Evolutionary conservation across 139 green algal species (phyloP), one percentile per base, ranked within the genome.

Genomic region (Pseudopediastrum boryanum): DNA sequence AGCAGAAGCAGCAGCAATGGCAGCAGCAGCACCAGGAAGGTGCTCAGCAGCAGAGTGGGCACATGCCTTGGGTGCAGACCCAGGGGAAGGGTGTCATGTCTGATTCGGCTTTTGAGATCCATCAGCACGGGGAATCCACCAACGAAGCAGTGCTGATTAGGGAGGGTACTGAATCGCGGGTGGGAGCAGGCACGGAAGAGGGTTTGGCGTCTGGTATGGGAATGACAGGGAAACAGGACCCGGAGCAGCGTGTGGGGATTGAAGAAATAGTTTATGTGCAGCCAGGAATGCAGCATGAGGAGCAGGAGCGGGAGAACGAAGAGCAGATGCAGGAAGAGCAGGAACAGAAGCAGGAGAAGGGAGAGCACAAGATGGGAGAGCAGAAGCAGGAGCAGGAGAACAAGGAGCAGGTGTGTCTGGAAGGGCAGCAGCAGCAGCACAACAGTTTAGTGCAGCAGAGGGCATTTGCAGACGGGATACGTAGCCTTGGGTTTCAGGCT

Each of bases 231-330:
- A 66, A 1, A 10, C 58, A 66, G n/a, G 31, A 66, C 5, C 2
- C 4, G 38, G 25, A 66, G 58, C 58, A 66, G 27, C 58, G 64
- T 74, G n/a, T n/a, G n/a, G n/a, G n/a, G n/a, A n/a, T n/a, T n/a
- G n/a, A n/a, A n/a, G n/a, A n/a, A n/a, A n/a, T n/a, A n/a, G n/a
- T n/a, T n/a, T n/a, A n/a, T n/a, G n/a, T n/a, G n/a, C n/a, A n/a
- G n/a, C n/a, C n/a, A n/a, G n/a, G n/a, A n/a, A n/a, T n/a, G 16
- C 41, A 52, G 36, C 64, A 71, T 10, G n/a, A 70, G 35, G 36
- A 70, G 62, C 62, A 50, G 62, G 36, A 70, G 59, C 27, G 42
- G 5, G 23, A 19, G n/a, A 68, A 19, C 9, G 54, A 44, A 33
- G 5, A 19, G 58, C 58, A 66, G 16, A 12, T 3, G 58, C 5